These are phyloP conservation scores for Capronia epimyces DNA, from an alignment of 2,329 filamentous ascomycete species.

Conservation along the genomic window DNA sequence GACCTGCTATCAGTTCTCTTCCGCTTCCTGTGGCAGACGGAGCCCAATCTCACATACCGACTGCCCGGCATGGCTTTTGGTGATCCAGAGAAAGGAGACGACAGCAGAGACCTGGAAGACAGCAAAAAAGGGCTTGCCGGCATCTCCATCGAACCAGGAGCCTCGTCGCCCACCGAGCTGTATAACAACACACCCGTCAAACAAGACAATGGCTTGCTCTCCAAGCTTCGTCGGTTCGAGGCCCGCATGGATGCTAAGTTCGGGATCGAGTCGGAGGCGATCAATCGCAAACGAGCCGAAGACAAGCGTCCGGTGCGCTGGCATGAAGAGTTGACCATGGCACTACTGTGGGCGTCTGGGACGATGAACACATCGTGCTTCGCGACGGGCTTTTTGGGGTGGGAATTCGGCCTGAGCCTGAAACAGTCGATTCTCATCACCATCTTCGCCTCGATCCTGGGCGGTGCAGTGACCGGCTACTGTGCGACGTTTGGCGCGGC, in stretches of 20 bases:
- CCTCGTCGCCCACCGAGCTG: conserved; percentile 2
- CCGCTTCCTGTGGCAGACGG: no score
- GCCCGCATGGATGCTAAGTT: conserved; percentile 43
- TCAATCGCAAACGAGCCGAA: conserved; percentile 44
- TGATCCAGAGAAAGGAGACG: background rate
- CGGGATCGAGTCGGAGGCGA: conserved; percentile 46
- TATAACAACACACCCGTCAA: conserved; percentile 22
- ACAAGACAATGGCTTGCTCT: conserved; percentile 22
- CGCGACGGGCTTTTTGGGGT: conserved; percentile 31
- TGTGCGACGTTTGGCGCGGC: conserved; percentile 38
- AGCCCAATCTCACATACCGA: no score
- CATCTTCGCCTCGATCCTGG: conserved; percentile 29
- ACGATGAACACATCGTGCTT: conserved; percentile 42
- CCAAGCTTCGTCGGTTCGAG: conserved; percentile 31
- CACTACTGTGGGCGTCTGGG: conserved; percentile 42
- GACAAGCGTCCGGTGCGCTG: conserved; percentile 40
- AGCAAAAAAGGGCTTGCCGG: background rate
- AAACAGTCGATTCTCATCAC: conserved; percentile 28
- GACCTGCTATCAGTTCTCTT: background rate
- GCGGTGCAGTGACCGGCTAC: conserved; percentile 25
- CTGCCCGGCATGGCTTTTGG: background rate
- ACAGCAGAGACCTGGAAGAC: background rate
- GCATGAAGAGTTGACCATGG: conserved; percentile 36
- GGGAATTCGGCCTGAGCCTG: conserved; percentile 30
- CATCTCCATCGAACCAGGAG: background rate